A percentile compares a stretch with the other conserved stretches of the same genome.
Evolutionary conservation across 371 early-diverging fungal genomes (phyloP).

Genomic region (Apophysomyces elegans): DNA sequence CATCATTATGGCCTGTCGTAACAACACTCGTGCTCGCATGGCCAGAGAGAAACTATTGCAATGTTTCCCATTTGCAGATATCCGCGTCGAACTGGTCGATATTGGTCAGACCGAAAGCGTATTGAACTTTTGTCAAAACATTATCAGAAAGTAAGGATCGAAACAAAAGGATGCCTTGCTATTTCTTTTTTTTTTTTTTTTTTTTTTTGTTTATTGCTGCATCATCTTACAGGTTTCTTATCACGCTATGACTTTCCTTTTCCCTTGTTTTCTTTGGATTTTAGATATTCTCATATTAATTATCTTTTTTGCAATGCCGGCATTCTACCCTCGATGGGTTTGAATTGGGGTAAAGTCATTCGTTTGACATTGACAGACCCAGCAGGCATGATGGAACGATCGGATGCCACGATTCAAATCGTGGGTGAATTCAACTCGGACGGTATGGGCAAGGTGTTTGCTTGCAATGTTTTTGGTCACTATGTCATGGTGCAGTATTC

Average conservation of each 20-base stretch:
- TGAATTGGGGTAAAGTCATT: slow-evolving; percentile 54
- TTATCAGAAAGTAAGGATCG: slow-evolving; percentile 28
- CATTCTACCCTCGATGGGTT: slow-evolving; percentile 60
- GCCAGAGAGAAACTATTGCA: slow-evolving; percentile 60
- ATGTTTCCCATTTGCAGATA: slow-evolving; percentile 42
- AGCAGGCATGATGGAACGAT: slow-evolving; percentile 61
- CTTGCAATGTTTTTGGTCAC: slow-evolving; percentile 89
- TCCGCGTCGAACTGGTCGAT: slow-evolving; percentile 59
- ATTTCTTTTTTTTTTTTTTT: no score
- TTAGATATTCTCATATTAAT: slow-evolving; percentile 59
- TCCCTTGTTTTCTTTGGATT: background rate
- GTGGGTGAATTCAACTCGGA: slow-evolving; percentile 57
- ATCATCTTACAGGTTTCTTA: no score
- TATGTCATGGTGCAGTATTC: slow-evolving; percentile 68
- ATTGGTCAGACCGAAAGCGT: slow-evolving; percentile 59
- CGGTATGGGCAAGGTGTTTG: slow-evolving; percentile 80
- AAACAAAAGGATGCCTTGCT: no score
- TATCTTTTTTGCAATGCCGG: slow-evolving; percentile 87
- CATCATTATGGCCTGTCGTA: slow-evolving; percentile 82
- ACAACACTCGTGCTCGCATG: slow-evolving; percentile 54
- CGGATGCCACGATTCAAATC: slow-evolving; percentile 70
- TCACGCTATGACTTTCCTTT: no score
- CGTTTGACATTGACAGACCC: slow-evolving; percentile 62
- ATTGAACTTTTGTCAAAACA: slow-evolving; percentile 27
- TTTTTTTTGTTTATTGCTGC: no score